Conservation (phyloP, 805 yeast species). For the Tetrapisispora arboricola region DNA sequence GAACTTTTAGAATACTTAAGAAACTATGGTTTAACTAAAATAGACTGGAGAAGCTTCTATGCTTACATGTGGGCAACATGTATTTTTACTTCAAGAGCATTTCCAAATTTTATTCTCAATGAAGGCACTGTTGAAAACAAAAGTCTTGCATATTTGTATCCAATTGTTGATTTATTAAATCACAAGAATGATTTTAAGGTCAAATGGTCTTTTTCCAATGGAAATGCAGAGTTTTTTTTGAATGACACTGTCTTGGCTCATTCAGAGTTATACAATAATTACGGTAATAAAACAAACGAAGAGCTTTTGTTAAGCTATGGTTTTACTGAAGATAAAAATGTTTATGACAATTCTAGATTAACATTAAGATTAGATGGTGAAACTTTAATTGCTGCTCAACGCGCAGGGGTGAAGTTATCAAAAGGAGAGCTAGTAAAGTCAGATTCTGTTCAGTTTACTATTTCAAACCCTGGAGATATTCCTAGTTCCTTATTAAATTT, state of each 20-base stretch:
- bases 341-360: conserved; percentile 49
- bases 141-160: conserved; percentile 60
- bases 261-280: conserved; percentile 61
- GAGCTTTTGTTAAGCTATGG: conserved; percentile 78
- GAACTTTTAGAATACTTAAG: conserved; percentile 16
- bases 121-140: conserved; percentile 22
- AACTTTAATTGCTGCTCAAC: conserved; percentile 24
- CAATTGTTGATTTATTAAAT: conserved; percentile 70
- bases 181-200: conserved; percentile 56
- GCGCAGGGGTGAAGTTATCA: conserved; percentile 30
- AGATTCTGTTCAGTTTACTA: conserved; percentile 33
- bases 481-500: conserved; percentile 41
- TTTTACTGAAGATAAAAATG: conserved; percentile 48
- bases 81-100: conserved; percentile 68
- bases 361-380: conserved; percentile 41
- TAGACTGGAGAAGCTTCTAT: conserved; percentile 52
- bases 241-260: conserved; percentile 27
- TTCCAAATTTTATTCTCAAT: conserved; percentile 59
- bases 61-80: conserved; percentile 68
- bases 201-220: conserved; percentile 41
- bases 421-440: neutral
- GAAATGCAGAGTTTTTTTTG: conserved; percentile 35
- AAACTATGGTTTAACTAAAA: neutral
- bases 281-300: conserved; percentile 82
- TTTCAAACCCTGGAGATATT: conserved; percentile 27